phyloP scores from a whole-genome alignment of 208 protist genomes.

The Leishmania guyanensis region DNA sequence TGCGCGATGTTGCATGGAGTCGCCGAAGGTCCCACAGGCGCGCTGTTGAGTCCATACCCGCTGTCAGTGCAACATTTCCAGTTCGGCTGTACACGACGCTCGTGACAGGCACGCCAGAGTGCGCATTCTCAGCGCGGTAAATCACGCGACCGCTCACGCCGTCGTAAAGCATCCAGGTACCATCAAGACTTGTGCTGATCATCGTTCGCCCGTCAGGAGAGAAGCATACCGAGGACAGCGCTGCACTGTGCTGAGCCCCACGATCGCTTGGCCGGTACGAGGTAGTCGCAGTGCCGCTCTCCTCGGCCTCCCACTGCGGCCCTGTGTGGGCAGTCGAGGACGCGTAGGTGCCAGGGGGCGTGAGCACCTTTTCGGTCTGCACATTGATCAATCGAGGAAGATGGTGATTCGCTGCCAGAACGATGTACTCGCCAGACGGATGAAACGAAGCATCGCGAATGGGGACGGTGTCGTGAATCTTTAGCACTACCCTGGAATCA shows the following conservation, averaged over 20 bases:
- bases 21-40: conserved; percentile 84
- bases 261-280: conserved; percentile 21
- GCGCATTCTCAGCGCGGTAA: conserved; percentile 57
- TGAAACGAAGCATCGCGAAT: conserved; percentile 76
- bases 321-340: conserved; percentile 15
- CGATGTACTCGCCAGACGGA: conserved; percentile 79
- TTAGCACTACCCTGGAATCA: conserved; percentile 50
- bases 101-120: conserved; percentile 79
- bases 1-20: conserved; percentile 21
- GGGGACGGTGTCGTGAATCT: conserved; percentile 72
- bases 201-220: conserved; percentile 64
- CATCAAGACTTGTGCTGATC: conserved; percentile 70
- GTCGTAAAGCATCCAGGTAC: conserved; percentile 78
- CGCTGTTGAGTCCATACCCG: conserved; percentile 82
- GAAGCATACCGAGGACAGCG: conserved; percentile 65
- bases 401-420: conserved; percentile 79
- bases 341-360: conserved; percentile 40
- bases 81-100: conserved; percentile 81
- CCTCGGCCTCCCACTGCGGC: conserved; percentile 20
- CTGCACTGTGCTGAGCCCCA: conserved; percentile 60
- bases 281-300: not conserved
- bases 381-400: conserved; percentile 73
- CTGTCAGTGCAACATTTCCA: conserved; percentile 77
- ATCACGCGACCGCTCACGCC: conserved; percentile 71
- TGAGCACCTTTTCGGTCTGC: conserved; percentile 59